Evolutionary conservation across 129 eudicot genomes (phyloP), one percentile per base, ranked within the genome.

Genomic region (Cynara cardunculus): DNA sequence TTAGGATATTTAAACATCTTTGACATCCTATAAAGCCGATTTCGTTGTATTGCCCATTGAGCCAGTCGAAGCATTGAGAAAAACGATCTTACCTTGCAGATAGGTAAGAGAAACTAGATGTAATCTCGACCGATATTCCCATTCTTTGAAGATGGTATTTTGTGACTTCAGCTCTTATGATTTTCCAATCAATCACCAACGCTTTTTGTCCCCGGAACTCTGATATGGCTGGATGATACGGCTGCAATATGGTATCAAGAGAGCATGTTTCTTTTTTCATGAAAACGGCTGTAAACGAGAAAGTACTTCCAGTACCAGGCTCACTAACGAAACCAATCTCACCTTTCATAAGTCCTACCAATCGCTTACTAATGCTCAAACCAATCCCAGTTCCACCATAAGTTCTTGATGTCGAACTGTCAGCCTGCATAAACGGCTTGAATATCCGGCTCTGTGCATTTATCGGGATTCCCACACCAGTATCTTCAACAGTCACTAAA

Each of bases 341-440:
- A 28, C 99, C 99, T 2, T 89, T 93, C 99, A 95, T 95, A 49
- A 95, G 90, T 56, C 85, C 92, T 18, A 95, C 99, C 74, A 95
- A 80, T 22, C 97, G 86, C 73, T 90, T 91, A 86, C 99, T 89
- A 49, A 95, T 95, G 85, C 99, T 95, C 89, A 95, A 71, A 11
- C 99, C 99, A 26, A 95, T 92, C 46, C 99, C 99, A 0, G 99
- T 95, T 11, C 99, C 99, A 75, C 99, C 99, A 73, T 95, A 88
- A 25, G 85, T 93, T 31, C 99, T 87, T 14, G 97, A 90, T 1
- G 93, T 92, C 3, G 97, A 92, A 78, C 94, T 89, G 81, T 89
- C 99, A 1, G 95, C 99, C 87, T 95, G 99, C 97, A 92, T 92
- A 83, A 95, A 95, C 4, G 99, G 99, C 77, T 74, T 90, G 75